phyloP scores from a whole-genome alignment of 1,139 yeast genomes.

The Ogataea hybrid region DNA sequence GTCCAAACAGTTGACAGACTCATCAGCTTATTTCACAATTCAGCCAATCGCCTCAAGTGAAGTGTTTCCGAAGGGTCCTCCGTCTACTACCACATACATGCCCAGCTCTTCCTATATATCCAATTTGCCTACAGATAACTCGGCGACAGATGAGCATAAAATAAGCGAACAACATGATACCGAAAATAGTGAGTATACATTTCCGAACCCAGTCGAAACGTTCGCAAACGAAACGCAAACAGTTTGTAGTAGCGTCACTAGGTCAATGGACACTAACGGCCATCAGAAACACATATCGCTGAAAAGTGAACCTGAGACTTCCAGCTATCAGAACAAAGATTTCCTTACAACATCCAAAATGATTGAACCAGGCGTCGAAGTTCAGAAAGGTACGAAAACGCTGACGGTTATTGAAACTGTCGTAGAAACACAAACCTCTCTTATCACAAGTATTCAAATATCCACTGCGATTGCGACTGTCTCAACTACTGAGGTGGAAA shows the following conservation, averaged over 20 bases:
- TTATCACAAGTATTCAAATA: too few relatives aligned
- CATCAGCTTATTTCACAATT: slow-evolving; percentile 36
- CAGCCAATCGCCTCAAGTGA: slow-evolving; percentile 29
- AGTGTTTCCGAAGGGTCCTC: slow-evolving; percentile 19
- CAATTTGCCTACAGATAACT: neutral
- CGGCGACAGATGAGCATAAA: neutral
- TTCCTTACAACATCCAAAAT: too few relatives aligned
- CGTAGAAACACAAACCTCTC: too few relatives aligned
- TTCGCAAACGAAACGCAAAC: neutral
- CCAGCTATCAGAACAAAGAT: too few relatives aligned
- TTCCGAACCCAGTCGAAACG: neutral
- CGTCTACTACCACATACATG: slow-evolving; percentile 21
- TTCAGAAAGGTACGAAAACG: too few relatives aligned
- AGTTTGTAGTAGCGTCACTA: too few relatives aligned
- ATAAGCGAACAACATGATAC: neutral
- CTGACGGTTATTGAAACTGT: too few relatives aligned
- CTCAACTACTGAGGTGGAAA: neutral
- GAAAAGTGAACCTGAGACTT: too few relatives aligned
- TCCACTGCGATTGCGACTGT: neutral
- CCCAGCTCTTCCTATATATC: slow-evolving; percentile 12
- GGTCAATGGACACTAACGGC: too few relatives aligned
- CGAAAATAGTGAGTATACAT: slow-evolving; percentile 1
- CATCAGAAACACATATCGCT: too few relatives aligned
- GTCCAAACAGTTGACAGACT: slow-evolving; percentile 33
- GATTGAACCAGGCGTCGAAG: too few relatives aligned